Evolutionary conservation across 768 basidiomycete species (phyloP).

Genomic region (Termitomyces sp.): DNA sequence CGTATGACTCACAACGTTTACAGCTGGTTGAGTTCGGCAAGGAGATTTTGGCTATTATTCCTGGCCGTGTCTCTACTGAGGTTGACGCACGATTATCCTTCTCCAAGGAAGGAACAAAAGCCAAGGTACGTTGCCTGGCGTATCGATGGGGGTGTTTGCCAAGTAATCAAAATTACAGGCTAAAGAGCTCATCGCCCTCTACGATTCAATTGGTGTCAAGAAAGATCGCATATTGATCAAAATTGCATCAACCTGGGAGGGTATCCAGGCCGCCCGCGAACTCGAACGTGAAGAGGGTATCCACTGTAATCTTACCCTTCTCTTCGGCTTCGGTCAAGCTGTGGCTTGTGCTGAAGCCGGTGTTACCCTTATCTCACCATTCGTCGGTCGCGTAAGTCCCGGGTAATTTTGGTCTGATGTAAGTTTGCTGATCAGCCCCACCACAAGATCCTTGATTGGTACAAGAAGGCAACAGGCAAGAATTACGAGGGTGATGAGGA

Average conservation of each 20-base stretch:
- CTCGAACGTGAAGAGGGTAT: slow-evolving; percentile 90
- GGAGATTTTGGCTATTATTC: slow-evolving; percentile 92
- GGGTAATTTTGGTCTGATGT: slow-evolving; percentile 9
- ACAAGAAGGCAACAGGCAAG: slow-evolving; percentile 90
- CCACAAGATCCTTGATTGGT: slow-evolving; percentile 92
- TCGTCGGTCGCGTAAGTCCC: slow-evolving; percentile 87
- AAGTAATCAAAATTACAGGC: slow-evolving; percentile 35
- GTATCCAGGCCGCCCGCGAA: slow-evolving; percentile 97
- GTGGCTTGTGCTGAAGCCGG: slow-evolving; percentile 98
- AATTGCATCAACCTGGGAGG: slow-evolving; percentile 99
- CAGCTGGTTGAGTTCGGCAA: slow-evolving; percentile 97
- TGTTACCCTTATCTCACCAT: slow-evolving; percentile 98
- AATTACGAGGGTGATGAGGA: slow-evolving; percentile 88
- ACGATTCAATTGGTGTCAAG: slow-evolving; percentile 88
- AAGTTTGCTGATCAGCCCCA: slow-evolving; percentile 7
- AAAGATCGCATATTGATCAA: slow-evolving; percentile 98
- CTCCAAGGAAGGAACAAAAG: slow-evolving; percentile 89
- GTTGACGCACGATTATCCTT: slow-evolving; percentile 98
- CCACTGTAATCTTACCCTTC: slow-evolving; percentile 98
- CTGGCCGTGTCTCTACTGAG: slow-evolving; percentile 98
- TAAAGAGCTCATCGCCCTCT: slow-evolving; percentile 87
- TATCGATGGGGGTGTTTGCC: not conserved
- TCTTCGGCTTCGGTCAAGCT: slow-evolving; percentile 98
- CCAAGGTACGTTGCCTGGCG: slow-evolving; percentile 47
- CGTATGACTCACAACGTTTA: not conserved